Evolutionary conservation across 331 rosid genomes (phyloP).

Genomic region (Cydonia oblonga): DNA sequence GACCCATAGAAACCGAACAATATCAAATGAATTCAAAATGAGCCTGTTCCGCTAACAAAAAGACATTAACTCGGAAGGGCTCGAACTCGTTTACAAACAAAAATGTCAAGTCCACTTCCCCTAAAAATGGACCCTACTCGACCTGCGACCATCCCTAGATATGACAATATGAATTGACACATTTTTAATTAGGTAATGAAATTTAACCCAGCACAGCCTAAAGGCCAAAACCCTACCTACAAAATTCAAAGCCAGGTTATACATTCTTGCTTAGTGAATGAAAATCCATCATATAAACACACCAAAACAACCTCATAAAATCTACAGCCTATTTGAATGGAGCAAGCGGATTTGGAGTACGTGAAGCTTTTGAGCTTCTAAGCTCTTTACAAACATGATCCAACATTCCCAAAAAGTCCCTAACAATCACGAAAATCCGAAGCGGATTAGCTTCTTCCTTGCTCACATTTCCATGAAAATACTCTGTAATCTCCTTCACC

Average conservation of each 20-base stretch:
- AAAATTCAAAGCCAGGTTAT: conserved; percentile 19
- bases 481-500: conserved; percentile 76
- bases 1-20: too few species aligned
- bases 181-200: neutral
- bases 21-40: too few species aligned
- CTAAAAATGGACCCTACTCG: too few species aligned
- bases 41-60: too few species aligned
- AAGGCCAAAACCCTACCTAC: neutral
- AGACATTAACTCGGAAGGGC: too few species aligned
- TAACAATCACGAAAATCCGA: conserved; percentile 82
- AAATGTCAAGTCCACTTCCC: too few species aligned
- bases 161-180: neutral
- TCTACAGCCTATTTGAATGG: conserved; percentile 46
- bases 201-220: neutral
- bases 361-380: conserved; percentile 43
- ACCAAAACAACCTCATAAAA: neutral
- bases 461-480: conserved; percentile 82
- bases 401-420: conserved; percentile 83
- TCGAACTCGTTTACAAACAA: too few species aligned
- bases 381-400: conserved; percentile 91
- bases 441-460: conserved; percentile 74
- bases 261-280: conserved; percentile 7
- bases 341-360: conserved; percentile 67
- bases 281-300: conserved; percentile 15
- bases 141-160: too few species aligned